Percentiles rank a stretch among this genome's conserved stretches.
phyloP scores from a whole-genome alignment of 257 asterid genomes.

The Ocimum tenuiflorum region DNA sequence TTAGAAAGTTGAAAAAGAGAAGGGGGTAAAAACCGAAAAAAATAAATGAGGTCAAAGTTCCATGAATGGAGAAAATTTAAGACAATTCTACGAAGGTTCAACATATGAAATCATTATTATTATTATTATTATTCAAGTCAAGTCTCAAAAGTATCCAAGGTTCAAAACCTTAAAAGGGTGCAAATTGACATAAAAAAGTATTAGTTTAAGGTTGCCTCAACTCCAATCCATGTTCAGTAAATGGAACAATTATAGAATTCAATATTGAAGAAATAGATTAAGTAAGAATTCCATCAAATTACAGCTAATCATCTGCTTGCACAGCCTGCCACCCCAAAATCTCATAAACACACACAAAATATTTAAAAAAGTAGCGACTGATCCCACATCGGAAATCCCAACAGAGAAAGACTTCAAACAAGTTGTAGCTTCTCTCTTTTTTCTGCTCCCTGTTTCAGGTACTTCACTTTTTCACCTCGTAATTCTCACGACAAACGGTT shows the following conservation, averaged over 20 bases:
- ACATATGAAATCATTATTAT: too few relatives aligned
- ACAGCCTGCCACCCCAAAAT: slow-evolving; percentile 23
- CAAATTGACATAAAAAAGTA: too few relatives aligned
- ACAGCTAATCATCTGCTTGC: slow-evolving; percentile 31
- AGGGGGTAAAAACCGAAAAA: too few relatives aligned
- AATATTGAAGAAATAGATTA: neutral
- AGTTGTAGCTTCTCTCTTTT: slow-evolving; percentile 9
- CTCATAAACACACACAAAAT: slow-evolving; percentile 1
- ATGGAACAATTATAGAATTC: neutral
- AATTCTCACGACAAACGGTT: slow-evolving; percentile 22
- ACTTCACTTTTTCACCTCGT: slow-evolving; percentile 21
- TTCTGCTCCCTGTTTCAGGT: slow-evolving; percentile 20
- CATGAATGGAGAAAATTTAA: too few relatives aligned
- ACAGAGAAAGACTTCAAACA: slow-evolving; percentile 7
- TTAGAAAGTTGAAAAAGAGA: too few relatives aligned
- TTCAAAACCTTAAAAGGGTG: too few relatives aligned
- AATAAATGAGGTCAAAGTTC: too few relatives aligned
- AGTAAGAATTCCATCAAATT: slow-evolving; percentile 12
- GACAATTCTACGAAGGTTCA: too few relatives aligned
- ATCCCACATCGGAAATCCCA: slow-evolving; percentile 23
- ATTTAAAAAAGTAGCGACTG: neutral
- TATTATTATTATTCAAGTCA: too few relatives aligned
- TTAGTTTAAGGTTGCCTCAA: slow-evolving; percentile 18
- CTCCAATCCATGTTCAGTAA: slow-evolving; percentile 11
- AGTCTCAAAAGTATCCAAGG: too few relatives aligned